These are phyloP conservation scores for Cyphellophora europaea DNA, from an alignment of 2,329 filamentous ascomycete species.

Conservation along the genomic window DNA sequence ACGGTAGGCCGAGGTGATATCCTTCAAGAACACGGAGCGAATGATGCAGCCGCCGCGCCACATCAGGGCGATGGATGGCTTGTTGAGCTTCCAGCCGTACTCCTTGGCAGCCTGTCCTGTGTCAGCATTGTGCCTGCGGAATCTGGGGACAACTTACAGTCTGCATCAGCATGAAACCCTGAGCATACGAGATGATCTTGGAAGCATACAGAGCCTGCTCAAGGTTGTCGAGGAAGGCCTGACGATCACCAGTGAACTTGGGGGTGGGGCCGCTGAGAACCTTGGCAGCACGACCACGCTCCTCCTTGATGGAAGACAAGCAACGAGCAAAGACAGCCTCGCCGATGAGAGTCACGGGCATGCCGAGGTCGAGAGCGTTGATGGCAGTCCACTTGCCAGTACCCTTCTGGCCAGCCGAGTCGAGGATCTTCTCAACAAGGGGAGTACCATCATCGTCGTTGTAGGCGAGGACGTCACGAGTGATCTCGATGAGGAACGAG, in stretches of 20 bases:
- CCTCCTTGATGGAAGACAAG: constrained; percentile 85
- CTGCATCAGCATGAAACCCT: constrained; percentile 99
- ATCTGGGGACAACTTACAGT: constrained; percentile 51
- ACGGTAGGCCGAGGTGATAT: constrained; percentile 97
- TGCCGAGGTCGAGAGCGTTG: constrained; percentile 95
- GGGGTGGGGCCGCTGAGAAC: constrained; percentile 69
- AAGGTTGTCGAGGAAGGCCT: constrained; percentile 89
- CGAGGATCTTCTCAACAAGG: constrained; percentile 97
- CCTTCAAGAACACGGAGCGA: constrained; percentile 98
- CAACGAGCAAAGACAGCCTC: constrained; percentile 95
- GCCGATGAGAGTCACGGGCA: constrained; percentile 96
- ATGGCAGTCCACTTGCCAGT: constrained; percentile 99
- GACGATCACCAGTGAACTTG: constrained; percentile 81
- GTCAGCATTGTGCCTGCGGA: constrained; percentile 5
- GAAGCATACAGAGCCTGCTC: constrained; percentile 98
- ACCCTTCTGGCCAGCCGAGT: constrained; percentile 98
- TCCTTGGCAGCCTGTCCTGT: constrained; percentile 74
- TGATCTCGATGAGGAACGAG: constrained; percentile 99
- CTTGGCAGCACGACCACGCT: constrained; percentile 73
- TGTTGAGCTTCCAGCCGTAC: constrained; percentile 98
- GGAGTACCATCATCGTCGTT: constrained; percentile 87
- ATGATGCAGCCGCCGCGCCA: constrained; percentile 99
- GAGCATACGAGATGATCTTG: constrained; percentile 99
- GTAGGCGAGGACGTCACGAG: constrained; percentile 95
- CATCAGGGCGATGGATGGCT: constrained; percentile 99